A percentile compares a stretch with the other conserved stretches of the same genome.
Evolutionary conservation across 2,329 filamentous ascomycete species (phyloP).

Genomic region (Hypoxylon sp.): DNA sequence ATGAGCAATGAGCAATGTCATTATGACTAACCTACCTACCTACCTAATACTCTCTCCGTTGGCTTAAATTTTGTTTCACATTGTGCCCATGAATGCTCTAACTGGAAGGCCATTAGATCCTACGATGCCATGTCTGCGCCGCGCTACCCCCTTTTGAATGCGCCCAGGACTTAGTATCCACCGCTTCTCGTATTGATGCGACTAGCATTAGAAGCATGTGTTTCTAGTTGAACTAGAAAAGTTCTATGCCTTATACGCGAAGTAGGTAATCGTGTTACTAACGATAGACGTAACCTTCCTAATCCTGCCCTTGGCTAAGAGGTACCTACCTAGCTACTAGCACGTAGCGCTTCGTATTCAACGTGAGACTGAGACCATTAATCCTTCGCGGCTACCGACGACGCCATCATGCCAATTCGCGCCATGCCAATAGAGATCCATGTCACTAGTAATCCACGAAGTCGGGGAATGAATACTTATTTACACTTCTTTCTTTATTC

Average conservation of each 20-base stretch:
- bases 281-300: neutral
- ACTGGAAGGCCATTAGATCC: neutral
- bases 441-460: neutral
- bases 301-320: neutral
- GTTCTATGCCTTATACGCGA: neutral
- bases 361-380: no score
- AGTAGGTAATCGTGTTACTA: neutral
- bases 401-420: neutral
- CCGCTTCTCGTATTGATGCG: neutral
- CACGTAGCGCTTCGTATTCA: neutral
- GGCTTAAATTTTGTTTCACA: neutral
- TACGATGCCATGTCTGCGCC: neutral
- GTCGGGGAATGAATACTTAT: neutral
- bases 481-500: constrained; percentile 9
- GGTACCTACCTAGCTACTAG: neutral
- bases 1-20: neutral
- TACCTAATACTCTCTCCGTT: no score
- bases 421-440: neutral
- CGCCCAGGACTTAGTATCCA: neutral
- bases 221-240: neutral
- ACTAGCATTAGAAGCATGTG: neutral
- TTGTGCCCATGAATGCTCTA: neutral
- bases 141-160: neutral
- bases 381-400: neutral
- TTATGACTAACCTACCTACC: neutral